Evolutionary conservation across 2,329 filamentous ascomycete species (phyloP).

Genomic region (Periconia macrospinosa): DNA sequence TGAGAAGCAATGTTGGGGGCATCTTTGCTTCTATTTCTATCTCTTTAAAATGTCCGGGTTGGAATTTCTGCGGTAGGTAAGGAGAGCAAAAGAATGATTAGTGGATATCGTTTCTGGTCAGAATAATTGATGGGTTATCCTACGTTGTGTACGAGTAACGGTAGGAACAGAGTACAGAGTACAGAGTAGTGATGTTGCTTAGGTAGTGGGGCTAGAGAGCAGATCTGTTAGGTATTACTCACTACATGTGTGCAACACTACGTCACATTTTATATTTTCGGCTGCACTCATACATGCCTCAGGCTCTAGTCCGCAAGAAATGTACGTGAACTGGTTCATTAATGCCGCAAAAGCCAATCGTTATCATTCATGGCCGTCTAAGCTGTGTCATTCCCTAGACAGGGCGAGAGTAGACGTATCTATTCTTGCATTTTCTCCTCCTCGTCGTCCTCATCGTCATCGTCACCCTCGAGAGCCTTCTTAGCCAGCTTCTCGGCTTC

Average conservation of each 20-base stretch:
- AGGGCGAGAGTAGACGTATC: constrained; percentile 17
- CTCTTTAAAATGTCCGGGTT: too few relatives aligned
- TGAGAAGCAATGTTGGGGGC: constrained; percentile 50
- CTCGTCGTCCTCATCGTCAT: constrained; percentile 69
- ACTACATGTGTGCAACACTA: too few relatives aligned
- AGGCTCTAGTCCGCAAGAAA: background rate
- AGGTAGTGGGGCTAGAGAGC: background rate
- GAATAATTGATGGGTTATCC: too few relatives aligned
- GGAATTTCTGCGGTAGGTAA: too few relatives aligned
- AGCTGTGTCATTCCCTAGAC: constrained; percentile 20
- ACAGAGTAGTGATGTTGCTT: too few relatives aligned
- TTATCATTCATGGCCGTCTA: constrained; percentile 33
- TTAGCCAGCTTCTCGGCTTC: constrained; percentile 93
- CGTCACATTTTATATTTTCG: background rate
- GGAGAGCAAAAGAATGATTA: too few relatives aligned
- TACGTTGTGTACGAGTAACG: too few relatives aligned
- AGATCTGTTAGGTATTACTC: background rate
- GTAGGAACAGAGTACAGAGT: too few relatives aligned
- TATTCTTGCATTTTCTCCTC: constrained; percentile 93
- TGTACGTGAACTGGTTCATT: background rate
- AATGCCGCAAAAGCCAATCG: constrained; percentile 16
- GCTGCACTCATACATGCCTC: background rate
- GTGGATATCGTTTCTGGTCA: too few relatives aligned
- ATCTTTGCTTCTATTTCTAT: constrained; percentile 18
- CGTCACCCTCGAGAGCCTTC: constrained; percentile 84